Evolutionary conservation across 2,329 filamentous ascomycete species (phyloP).

Genomic region (Penicillium sp.): DNA sequence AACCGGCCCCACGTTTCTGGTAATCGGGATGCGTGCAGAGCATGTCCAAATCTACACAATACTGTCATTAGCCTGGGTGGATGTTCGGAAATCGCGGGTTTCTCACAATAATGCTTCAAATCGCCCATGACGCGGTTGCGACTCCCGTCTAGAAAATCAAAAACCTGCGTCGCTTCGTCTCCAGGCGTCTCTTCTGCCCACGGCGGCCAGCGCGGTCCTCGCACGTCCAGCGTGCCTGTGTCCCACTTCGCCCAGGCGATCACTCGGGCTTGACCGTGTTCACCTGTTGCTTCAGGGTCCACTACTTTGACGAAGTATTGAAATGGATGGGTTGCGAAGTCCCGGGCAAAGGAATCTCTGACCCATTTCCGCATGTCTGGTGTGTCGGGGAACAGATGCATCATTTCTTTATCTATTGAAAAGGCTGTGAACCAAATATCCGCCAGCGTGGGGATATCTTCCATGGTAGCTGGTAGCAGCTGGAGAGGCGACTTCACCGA

Average conservation of each 20-base stretch:
- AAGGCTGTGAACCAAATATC: slow-evolving; percentile 33
- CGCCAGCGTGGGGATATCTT: slow-evolving; percentile 29
- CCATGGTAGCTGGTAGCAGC: slow-evolving; percentile 21
- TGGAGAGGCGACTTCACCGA: not conserved
- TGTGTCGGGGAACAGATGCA: slow-evolving; percentile 32
- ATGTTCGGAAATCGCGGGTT: not conserved
- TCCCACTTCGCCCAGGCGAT: slow-evolving; percentile 38
- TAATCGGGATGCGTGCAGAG: slow-evolving; percentile 50
- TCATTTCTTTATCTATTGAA: slow-evolving; percentile 20
- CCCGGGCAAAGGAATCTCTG: slow-evolving; percentile 22
- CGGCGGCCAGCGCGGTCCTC: slow-evolving; percentile 32
- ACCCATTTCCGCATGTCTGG: slow-evolving; percentile 33
- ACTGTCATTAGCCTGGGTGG: not conserved
- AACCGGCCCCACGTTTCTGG: slow-evolving; percentile 46
- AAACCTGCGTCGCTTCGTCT: slow-evolving; percentile 22
- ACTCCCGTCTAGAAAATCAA: slow-evolving; percentile 24
- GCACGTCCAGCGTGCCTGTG: slow-evolving; percentile 24
- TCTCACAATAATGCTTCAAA: slow-evolving; percentile 32
- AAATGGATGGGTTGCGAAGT: slow-evolving; percentile 29
- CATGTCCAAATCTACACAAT: slow-evolving; percentile 38
- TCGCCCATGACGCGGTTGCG: slow-evolving; percentile 29
- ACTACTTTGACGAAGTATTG: slow-evolving; percentile 33
- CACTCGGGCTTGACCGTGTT: slow-evolving; percentile 18
- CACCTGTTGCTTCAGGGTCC: slow-evolving; percentile 18
- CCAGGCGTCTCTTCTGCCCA: slow-evolving; percentile 29